These are phyloP conservation scores for Barnettozyma hawaiiensis DNA, from an alignment of 1,139 yeast genomes.

Conservation along the genomic window DNA sequence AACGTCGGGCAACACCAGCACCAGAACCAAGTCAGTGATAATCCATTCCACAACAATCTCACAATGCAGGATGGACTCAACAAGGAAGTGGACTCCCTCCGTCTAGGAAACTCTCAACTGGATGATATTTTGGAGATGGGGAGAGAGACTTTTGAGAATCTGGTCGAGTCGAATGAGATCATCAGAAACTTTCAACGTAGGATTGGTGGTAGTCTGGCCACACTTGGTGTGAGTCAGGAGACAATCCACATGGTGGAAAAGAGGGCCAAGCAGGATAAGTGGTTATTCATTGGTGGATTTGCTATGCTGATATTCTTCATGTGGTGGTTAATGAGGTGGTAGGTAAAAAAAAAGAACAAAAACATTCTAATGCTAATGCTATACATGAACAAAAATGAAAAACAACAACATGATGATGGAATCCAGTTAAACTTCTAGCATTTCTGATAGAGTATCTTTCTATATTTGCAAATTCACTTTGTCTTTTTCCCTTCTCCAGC, in stretches of 20 bases:
- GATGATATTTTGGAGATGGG: conserved; percentile 93
- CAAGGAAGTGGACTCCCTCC: conserved; percentile 60
- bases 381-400: too few species aligned
- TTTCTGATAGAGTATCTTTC: background rate
- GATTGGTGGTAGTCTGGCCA: conserved; percentile 64
- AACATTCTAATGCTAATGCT: too few species aligned
- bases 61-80: conserved; percentile 51
- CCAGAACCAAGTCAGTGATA: conserved; percentile 25
- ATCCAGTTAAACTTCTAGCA: too few species aligned
- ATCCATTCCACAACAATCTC: conserved; percentile 28
- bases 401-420: too few species aligned
- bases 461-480: background rate
- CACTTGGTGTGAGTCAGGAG: conserved; percentile 81
- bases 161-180: conserved; percentile 77
- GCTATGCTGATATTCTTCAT: conserved; percentile 57
- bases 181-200: conserved; percentile 58
- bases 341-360: too few species aligned
- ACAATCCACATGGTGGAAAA: conserved; percentile 79
- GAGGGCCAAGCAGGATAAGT: conserved; percentile 84
- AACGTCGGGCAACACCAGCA: conserved; percentile 1
- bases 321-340: conserved; percentile 62
- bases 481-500: conserved; percentile 4
- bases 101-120: conserved; percentile 71
- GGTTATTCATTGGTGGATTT: conserved; percentile 79
- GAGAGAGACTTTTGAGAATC: conserved; percentile 75